A percentile compares a stretch with the other conserved stretches of the same genome.
These are phyloP conservation scores for Trichosporon ovoides DNA, from an alignment of 1,284 basidiomycete species.

Conservation along the genomic window DNA sequence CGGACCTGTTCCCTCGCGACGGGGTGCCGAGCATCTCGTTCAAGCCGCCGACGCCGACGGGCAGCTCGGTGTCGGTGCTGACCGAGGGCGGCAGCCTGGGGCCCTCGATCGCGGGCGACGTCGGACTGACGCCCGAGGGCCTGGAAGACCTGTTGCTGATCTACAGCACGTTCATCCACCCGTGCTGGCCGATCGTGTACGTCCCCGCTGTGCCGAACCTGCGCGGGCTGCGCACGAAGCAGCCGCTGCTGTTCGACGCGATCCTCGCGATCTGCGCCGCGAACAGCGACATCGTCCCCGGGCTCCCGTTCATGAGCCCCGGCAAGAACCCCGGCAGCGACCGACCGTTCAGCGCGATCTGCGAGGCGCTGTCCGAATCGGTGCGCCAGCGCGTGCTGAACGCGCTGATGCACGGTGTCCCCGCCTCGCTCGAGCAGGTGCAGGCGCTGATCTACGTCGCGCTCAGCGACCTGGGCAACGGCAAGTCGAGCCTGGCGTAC, in stretches of 20 bases:
- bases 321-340: constrained; percentile 1
- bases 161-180: constrained; percentile 22
- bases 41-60: background rate
- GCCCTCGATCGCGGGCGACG: constrained; percentile 5
- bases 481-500: constrained; percentile 13
- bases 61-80: background rate
- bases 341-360: constrained; percentile 11
- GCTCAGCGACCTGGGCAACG: constrained; percentile 14
- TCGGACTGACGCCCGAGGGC: constrained; percentile 11
- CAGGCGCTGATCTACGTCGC: constrained; percentile 16
- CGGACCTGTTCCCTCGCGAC: background rate
- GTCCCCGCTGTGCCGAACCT: constrained; percentile 11
- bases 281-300: constrained; percentile 10
- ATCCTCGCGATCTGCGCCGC: constrained; percentile 18
- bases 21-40: background rate
- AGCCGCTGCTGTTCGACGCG: constrained; percentile 19
- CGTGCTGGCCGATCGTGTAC: constrained; percentile 21
- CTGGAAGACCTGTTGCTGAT: constrained; percentile 20
- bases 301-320: background rate
- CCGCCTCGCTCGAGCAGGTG: constrained; percentile 10
- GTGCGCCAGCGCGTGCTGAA: constrained; percentile 13
- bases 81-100: background rate
- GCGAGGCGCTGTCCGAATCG: constrained; percentile 16
- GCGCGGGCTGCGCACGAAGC: constrained; percentile 14
- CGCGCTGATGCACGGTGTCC: background rate